Percentiles rank a stretch among this genome's conserved stretches.
phyloP scores from a whole-genome alignment of 2,329 filamentous ascomycete species.

The Calonectria leucothoes region DNA sequence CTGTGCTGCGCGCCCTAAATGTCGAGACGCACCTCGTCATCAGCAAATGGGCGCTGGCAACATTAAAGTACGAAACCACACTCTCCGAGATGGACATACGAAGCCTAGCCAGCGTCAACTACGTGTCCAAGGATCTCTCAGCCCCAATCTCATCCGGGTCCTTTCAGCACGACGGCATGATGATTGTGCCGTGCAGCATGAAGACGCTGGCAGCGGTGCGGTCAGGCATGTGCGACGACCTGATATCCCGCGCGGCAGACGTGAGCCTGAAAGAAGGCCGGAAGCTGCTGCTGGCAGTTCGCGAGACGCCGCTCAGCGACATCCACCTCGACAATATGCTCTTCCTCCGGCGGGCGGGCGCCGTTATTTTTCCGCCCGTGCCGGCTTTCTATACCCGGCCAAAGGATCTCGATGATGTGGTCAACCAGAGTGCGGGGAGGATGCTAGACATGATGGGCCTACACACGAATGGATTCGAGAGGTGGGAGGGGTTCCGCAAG shows the following conservation, averaged over 20 bases:
- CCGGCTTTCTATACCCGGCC: constrained; percentile 57
- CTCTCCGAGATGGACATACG: background rate
- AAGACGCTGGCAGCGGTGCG: constrained; percentile 58
- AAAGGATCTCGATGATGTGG: constrained; percentile 51
- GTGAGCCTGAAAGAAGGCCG: constrained; percentile 59
- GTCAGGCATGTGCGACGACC: constrained; percentile 56
- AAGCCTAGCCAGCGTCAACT: background rate
- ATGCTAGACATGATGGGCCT: constrained; percentile 24
- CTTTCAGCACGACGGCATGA: constrained; percentile 54
- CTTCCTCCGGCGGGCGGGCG: constrained; percentile 48
- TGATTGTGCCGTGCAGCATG: constrained; percentile 60
- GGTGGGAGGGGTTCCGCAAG: constrained; percentile 7
- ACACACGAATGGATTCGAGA: background rate
- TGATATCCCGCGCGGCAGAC: constrained; percentile 58
- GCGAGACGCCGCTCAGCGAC: constrained; percentile 59
- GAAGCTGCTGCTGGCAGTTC: constrained; percentile 51
- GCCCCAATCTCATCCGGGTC: constrained; percentile 10
- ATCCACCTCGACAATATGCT: constrained; percentile 61
- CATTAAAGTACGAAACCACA: constrained; percentile 6
- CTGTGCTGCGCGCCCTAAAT: background rate
- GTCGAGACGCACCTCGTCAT: constrained; percentile 17
- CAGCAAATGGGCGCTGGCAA: constrained; percentile 6
- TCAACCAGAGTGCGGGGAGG: constrained; percentile 33
- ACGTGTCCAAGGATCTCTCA: background rate
- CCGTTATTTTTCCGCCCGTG: constrained; percentile 58